Conservation (phyloP, 805 yeast genomes). For the Candida morakotiae region DNA sequence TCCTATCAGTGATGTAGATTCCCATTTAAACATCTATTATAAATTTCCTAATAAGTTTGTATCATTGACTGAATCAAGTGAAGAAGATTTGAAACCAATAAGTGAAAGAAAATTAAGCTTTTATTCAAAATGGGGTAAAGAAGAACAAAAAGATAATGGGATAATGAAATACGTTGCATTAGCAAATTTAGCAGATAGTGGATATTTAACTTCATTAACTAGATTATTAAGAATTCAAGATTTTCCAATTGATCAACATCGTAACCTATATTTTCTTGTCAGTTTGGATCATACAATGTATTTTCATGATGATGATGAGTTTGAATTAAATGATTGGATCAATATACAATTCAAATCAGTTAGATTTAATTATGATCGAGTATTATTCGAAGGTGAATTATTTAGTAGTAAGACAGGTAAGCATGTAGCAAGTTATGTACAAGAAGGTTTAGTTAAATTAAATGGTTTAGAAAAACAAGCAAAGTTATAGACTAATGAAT, state of each 20-base stretch:
- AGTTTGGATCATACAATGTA: slow-evolving; percentile 33
- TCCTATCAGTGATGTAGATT: slow-evolving; percentile 8
- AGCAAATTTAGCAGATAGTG: slow-evolving; percentile 56
- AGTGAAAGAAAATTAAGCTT: slow-evolving; percentile 21
- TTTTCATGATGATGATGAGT: slow-evolving; percentile 38
- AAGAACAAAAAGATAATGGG: slow-evolving; percentile 9
- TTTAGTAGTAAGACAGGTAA: slow-evolving; percentile 43
- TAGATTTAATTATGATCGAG: slow-evolving; percentile 48
- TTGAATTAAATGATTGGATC: slow-evolving; percentile 48
- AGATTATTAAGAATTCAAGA: slow-evolving; percentile 39
- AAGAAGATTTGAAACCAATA: background rate
- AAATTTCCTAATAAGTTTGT: slow-evolving; percentile 17
- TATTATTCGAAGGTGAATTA: slow-evolving; percentile 56
- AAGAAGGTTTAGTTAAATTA: slow-evolving; percentile 49
- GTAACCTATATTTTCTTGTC: slow-evolving; percentile 18
- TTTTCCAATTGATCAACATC: slow-evolving; percentile 19
- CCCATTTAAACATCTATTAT: slow-evolving; percentile 11
- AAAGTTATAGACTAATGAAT: background rate
- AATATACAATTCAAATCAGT: slow-evolving; percentile 44
- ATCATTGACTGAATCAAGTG: slow-evolving; percentile 15
- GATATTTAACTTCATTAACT: slow-evolving; percentile 48
- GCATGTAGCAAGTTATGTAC: slow-evolving; percentile 57
- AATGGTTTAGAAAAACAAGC: slow-evolving; percentile 1
- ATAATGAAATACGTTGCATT: slow-evolving; percentile 47
- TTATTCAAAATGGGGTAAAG: slow-evolving; percentile 23